Percentiles rank a stretch among this genome's conserved stretches.
Conservation (phyloP, 2,329 filamentous ascomycete genomes). For the Dothistroma septosporum region DNA sequence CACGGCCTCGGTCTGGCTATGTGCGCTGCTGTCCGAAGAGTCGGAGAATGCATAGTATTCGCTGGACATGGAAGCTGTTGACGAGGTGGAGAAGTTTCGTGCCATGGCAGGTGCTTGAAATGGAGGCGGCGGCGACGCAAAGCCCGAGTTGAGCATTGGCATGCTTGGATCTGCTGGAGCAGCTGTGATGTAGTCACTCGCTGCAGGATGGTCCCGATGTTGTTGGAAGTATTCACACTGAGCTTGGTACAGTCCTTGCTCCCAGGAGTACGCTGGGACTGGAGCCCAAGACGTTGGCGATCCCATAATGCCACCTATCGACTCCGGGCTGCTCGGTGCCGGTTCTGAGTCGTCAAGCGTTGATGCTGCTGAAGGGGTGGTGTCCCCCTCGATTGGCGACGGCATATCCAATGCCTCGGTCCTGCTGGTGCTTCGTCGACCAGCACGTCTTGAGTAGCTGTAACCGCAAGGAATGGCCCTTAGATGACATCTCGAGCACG, state of each 20-base stretch:
- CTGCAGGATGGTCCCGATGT: neutral
- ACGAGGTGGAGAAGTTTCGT: neutral
- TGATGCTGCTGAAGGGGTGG: conserved; percentile 1
- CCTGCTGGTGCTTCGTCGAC: conserved; percentile 15
- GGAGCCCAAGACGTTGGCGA: neutral
- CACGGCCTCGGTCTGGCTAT: conserved; percentile 1
- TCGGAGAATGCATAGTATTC: neutral
- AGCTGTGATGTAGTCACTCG: neutral
- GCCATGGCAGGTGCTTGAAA: neutral
- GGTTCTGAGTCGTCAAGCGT: neutral
- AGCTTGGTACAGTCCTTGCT: neutral
- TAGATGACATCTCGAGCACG: conserved; percentile 21
- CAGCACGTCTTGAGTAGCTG: conserved; percentile 24
- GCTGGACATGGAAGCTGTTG: neutral
- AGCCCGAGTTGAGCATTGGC: neutral
- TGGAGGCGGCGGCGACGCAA: neutral
- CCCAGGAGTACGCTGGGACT: neutral
- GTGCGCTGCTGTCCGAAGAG: neutral
- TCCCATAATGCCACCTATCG: neutral
- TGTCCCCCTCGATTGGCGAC: neutral
- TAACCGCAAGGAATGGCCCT: conserved; percentile 23
- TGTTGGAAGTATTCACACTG: neutral
- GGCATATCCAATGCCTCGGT: neutral
- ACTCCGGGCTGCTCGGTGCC: neutral
- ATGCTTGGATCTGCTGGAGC: neutral